Conservation (phyloP, 192 early-diverging fungal species). For the Linnemannia schmuckeri region DNA sequence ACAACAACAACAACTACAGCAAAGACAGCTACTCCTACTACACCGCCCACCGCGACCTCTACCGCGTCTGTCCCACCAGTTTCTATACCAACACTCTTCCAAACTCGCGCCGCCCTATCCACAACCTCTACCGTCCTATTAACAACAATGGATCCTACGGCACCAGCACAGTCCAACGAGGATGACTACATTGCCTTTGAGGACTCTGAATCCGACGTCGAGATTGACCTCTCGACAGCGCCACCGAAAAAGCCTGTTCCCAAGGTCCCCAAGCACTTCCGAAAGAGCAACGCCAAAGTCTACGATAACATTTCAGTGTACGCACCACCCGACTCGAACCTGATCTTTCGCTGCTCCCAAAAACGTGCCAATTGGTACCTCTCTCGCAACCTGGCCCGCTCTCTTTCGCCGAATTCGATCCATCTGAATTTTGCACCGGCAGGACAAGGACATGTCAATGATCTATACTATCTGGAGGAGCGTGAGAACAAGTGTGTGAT, state of each 20-base stretch:
- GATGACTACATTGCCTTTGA: conserved; percentile 30
- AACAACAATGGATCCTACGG: background rate
- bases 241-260: conserved; percentile 8
- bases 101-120: background rate
- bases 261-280: conserved; percentile 46
- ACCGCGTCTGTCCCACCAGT: background rate
- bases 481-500: conserved; percentile 54
- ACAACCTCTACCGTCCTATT: background rate
- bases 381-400: conserved; percentile 31
- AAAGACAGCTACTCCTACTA: background rate
- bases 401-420: conserved; percentile 29
- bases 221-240: conserved; percentile 27
- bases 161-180: background rate
- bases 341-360: conserved; percentile 52
- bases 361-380: conserved; percentile 52
- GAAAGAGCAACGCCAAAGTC: conserved; percentile 38
- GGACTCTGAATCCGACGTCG: conserved; percentile 35
- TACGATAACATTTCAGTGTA: conserved; percentile 56
- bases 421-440: conserved; percentile 49
- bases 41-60: background rate
- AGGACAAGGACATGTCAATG: conserved; percentile 37
- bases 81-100: background rate
- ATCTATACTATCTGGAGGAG: conserved; percentile 43
- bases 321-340: conserved; percentile 49
- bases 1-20: background rate